Conservation (phyloP, 495 filamentous ascomycete genomes). For the Neurospora sp. region DNA sequence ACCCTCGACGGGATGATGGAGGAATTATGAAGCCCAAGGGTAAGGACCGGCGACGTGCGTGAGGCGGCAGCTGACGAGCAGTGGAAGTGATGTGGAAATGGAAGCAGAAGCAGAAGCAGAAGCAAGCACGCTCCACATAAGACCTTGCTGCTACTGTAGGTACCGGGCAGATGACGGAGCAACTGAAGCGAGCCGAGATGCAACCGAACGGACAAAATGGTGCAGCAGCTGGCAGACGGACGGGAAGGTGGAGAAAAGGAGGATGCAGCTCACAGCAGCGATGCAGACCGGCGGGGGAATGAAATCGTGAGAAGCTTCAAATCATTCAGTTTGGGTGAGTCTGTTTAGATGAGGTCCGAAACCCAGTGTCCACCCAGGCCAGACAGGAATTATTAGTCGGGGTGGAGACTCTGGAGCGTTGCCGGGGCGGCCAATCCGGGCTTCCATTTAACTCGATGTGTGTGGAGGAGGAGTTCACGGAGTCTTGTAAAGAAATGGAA, state of each 20-base stretch:
- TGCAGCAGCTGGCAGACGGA: not conserved
- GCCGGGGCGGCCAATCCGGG: not conserved
- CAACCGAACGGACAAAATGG: not conserved
- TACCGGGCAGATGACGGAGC: not conserved
- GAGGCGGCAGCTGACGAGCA: not conserved
- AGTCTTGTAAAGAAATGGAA: not conserved
- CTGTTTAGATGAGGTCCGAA: not conserved
- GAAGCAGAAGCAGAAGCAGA: not conserved
- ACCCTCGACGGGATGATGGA: not conserved
- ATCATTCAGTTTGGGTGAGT: not conserved
- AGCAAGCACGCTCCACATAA: not conserved
- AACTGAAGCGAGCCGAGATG: not conserved
- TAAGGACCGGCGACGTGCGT: not conserved
- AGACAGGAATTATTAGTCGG: not conserved
- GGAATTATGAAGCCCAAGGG: not conserved
- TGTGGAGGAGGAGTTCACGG: not conserved
- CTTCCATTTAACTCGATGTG: not conserved
- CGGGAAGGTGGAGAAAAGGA: not conserved
- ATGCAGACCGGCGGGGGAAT: not conserved
- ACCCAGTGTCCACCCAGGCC: not conserved
- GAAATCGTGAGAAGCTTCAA: not conserved
- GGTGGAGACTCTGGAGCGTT: not conserved
- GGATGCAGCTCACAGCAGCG: not conserved
- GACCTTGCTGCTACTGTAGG: not conserved
- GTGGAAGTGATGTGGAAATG: not conserved